Conservation (phyloP, 2,329 filamentous ascomycete species). For the Verticillium albo-atrum region DNA sequence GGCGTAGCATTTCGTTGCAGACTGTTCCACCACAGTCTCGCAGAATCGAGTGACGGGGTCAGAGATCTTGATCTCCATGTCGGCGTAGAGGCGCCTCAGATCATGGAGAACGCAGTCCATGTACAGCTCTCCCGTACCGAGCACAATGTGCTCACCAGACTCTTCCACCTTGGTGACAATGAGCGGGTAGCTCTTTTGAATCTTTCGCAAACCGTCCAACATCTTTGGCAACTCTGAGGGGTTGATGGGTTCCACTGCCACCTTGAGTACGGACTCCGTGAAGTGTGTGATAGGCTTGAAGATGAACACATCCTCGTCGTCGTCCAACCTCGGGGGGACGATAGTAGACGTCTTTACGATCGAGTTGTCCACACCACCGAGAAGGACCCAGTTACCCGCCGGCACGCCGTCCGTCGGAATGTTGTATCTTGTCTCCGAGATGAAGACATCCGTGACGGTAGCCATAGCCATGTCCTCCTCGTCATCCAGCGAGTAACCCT, state of each 20-base stretch:
- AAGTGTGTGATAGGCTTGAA: slow-evolving; percentile 92
- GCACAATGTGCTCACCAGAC: slow-evolving; percentile 90
- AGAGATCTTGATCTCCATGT: slow-evolving; percentile 99
- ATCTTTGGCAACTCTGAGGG: slow-evolving; percentile 98
- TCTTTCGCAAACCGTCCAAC: slow-evolving; percentile 91
- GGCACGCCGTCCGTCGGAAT: slow-evolving; percentile 88
- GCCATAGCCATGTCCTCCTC: slow-evolving; percentile 95
- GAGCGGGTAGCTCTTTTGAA: slow-evolving; percentile 96
- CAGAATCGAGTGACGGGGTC: slow-evolving; percentile 97
- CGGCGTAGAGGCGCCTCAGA: slow-evolving; percentile 85
- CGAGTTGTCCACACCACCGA: slow-evolving; percentile 92
- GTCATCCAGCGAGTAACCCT: slow-evolving; percentile 93
- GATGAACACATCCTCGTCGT: slow-evolving; percentile 90
- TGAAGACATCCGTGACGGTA: slow-evolving; percentile 80
- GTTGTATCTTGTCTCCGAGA: slow-evolving; percentile 89
- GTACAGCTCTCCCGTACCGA: slow-evolving; percentile 97
- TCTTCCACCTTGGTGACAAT: slow-evolving; percentile 97
- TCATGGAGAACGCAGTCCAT: slow-evolving; percentile 99
- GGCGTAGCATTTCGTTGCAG: slow-evolving; percentile 95
- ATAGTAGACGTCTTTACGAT: slow-evolving; percentile 97
- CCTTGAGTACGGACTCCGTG: slow-evolving; percentile 95
- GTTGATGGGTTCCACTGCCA: slow-evolving; percentile 96
- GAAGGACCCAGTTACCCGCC: slow-evolving; percentile 88
- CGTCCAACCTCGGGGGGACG: slow-evolving; percentile 72
- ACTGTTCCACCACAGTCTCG: slow-evolving; percentile 96